Evolutionary conservation across 352 stramenopile species (phyloP).

Genomic region (Phytophthora citrophthora): DNA sequence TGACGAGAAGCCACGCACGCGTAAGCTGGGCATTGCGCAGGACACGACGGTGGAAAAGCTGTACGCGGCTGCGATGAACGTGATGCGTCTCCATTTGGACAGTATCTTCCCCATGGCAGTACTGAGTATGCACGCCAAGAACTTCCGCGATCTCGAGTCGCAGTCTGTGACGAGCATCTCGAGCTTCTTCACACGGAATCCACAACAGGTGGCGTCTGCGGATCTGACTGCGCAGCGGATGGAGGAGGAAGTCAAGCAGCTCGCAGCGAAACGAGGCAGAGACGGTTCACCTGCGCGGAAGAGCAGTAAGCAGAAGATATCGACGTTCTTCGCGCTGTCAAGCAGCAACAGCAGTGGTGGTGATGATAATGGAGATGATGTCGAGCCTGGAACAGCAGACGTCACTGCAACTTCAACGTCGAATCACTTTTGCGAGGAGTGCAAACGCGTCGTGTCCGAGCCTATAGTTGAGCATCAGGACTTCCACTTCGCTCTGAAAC

Average conservation of each 20-base stretch:
- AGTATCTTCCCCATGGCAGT: slow-evolving; percentile 64
- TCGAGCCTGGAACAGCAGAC: neutral
- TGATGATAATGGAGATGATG: slow-evolving; percentile 1
- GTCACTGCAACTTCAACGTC: slow-evolving; percentile 29
- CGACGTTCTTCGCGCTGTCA: slow-evolving; percentile 49
- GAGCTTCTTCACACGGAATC: slow-evolving; percentile 67
- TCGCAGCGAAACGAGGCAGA: slow-evolving; percentile 27
- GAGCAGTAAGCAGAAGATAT: slow-evolving; percentile 60
- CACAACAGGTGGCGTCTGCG: slow-evolving; percentile 6
- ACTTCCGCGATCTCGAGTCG: slow-evolving; percentile 66
- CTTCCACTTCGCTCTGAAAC: slow-evolving; percentile 62
- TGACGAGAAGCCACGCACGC: slow-evolving; percentile 53
- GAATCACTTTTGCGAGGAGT: slow-evolving; percentile 49
- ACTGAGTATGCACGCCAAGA: slow-evolving; percentile 70
- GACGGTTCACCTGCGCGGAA: slow-evolving; percentile 13
- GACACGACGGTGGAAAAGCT: slow-evolving; percentile 68
- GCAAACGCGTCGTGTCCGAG: slow-evolving; percentile 39
- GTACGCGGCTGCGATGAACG: slow-evolving; percentile 51
- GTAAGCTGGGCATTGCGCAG: slow-evolving; percentile 59
- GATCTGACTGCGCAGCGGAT: slow-evolving; percentile 21
- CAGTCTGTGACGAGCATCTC: slow-evolving; percentile 58
- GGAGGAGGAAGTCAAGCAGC: slow-evolving; percentile 33
- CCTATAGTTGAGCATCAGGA: slow-evolving; percentile 55
- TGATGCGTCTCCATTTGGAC: slow-evolving; percentile 58
- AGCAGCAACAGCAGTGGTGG: slow-evolving; percentile 4